phyloP scores from a whole-genome alignment of 257 asterid genomes.

The Leptodermis oblonga region DNA sequence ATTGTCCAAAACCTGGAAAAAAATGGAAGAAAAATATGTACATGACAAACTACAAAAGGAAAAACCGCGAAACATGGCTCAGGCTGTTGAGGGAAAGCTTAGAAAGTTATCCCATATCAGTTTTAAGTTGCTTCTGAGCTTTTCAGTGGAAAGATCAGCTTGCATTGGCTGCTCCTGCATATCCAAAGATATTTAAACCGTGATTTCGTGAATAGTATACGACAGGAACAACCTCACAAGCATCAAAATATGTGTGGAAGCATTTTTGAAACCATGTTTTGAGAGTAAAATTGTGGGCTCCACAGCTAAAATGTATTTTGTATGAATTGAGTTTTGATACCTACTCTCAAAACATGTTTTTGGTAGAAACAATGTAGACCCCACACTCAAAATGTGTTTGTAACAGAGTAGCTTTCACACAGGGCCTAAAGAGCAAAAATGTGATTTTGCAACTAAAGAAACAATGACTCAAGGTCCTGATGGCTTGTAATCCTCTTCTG shows the following conservation, averaged over 20 bases:
- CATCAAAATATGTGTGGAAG: no score
- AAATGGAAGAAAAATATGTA: not conserved
- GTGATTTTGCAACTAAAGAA: not conserved
- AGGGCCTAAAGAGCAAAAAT: not conserved
- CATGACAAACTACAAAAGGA: not conserved
- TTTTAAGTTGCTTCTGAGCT: slow-evolving; percentile 36
- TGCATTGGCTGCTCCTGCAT: slow-evolving; percentile 34
- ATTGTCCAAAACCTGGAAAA: not conserved
- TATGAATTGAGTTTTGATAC: no score
- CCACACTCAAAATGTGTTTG: not conserved
- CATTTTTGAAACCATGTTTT: no score
- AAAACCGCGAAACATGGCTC: slow-evolving; percentile 1
- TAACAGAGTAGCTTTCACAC: no score
- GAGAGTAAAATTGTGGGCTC: no score
- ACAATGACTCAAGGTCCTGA: not conserved
- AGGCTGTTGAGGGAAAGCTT: slow-evolving; percentile 16
- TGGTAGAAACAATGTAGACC: no score
- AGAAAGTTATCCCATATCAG: slow-evolving; percentile 40
- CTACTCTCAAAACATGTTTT: no score
- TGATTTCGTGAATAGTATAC: not conserved
- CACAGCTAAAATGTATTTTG: no score
- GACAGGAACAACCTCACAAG: not conserved
- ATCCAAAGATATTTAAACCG: not conserved
- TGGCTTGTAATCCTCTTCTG: not conserved
- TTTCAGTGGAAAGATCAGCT: slow-evolving; percentile 23